These are phyloP conservation scores for Neoscytalidium dimidiatum DNA, from an alignment of 2,329 filamentous ascomycete species.

Conservation along the genomic window DNA sequence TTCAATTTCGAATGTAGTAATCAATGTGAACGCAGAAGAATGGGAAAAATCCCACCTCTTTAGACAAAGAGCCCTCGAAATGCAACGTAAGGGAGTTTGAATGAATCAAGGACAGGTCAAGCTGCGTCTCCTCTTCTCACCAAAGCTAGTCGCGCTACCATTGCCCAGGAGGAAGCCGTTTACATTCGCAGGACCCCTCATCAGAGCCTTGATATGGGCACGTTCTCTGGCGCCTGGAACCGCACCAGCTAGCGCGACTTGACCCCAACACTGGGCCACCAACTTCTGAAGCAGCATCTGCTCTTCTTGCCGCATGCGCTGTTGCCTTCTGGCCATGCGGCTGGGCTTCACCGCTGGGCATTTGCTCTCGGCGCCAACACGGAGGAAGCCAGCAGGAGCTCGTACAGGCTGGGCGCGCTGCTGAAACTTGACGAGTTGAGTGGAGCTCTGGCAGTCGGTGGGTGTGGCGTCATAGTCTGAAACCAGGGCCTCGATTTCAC, in stretches of 20 bases:
- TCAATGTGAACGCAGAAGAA: slow-evolving; percentile 1
- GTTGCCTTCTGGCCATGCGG: slow-evolving; percentile 49
- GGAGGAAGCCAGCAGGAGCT: neutral
- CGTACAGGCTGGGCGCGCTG: slow-evolving; percentile 11
- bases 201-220: slow-evolving; percentile 6
- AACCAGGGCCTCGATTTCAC: slow-evolving; percentile 44
- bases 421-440: neutral
- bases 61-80: neutral
- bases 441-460: slow-evolving; percentile 19
- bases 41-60: neutral
- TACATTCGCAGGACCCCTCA: neutral
- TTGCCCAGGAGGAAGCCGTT: neutral
- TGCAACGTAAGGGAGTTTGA: neutral
- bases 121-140: slow-evolving; percentile 16
- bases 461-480: slow-evolving; percentile 28
- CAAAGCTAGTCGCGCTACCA: neutral
- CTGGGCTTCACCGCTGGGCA: slow-evolving; percentile 35
- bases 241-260: slow-evolving; percentile 22
- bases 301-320: slow-evolving; percentile 46
- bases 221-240: slow-evolving; percentile 6
- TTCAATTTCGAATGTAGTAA: neutral
- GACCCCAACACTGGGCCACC: slow-evolving; percentile 46
- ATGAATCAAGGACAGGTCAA: slow-evolving; percentile 17
- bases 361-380: slow-evolving; percentile 5
- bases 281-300: slow-evolving; percentile 44